Base-by-base conservation (phyloP, 2,329 filamentous ascomycete genomes). In the Fusarium albidum region DNA sequence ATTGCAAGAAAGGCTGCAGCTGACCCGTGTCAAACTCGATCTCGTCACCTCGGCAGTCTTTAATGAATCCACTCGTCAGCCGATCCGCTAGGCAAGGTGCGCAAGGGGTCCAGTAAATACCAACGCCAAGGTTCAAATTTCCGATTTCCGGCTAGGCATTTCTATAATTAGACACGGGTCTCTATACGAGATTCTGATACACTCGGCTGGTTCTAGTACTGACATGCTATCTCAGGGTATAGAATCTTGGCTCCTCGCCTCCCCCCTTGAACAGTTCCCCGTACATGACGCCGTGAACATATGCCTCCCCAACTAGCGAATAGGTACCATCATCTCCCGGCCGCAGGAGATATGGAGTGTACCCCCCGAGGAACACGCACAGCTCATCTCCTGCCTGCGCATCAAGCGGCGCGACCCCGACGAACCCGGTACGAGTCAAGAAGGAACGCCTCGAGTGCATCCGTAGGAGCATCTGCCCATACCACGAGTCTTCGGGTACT, bases 211-310 rank as follows among this genome's bases (percentile, higher is more conserved):
- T n/a, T n/a, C n/a, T n/a, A n/a, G n/a, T n/a, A n/a, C n/a, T n/a
- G n/a, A 21, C 7, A 4, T 21, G 31, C 8, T 49, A 53, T 25
- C 35, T 31, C 12, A 53, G n/a, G 1, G 21, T 43, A 12, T 43
- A 53, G 12, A 25, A 6, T 13, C 43, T 42, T 13, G 25, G 13
- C 17, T 31, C 26, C 17, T 44, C 44, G 6, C 35, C 5, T 17
- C 25, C 34, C 6, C 39, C 27, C 9, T 34, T 29, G 8, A 53
- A 21, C 5, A 52, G 11, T 14, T 57, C 54, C 9, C 54, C 49
- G n/a, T 50, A 42, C 50, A 57, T 57, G n/a, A 53, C 21, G 10
- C 54, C 54, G 27, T 57, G 25, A 5, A 46, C 44, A 31, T 27
- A 57, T 3, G 37, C 45, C 13, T 57, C 54, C 3, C 54, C 54